These are phyloP conservation scores for Umbelopsis sp. DNA, from an alignment of 192 early-diverging fungal species.

Conservation along the genomic window DNA sequence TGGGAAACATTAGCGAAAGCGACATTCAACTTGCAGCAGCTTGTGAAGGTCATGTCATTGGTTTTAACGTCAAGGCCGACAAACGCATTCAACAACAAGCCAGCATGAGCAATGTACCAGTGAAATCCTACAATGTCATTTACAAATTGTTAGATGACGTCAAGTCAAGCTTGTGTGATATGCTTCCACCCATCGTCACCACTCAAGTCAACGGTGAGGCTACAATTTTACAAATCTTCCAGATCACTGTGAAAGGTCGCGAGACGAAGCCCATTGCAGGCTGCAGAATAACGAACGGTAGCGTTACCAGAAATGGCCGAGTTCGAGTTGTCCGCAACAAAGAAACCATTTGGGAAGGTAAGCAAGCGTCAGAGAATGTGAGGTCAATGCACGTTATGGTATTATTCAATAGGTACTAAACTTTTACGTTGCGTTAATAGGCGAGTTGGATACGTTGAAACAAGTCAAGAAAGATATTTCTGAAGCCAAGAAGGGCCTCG, in stretches of 20 bases:
- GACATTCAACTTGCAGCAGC: slow-evolving; percentile 79
- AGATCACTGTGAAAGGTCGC: slow-evolving; percentile 78
- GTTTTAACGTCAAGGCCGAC: slow-evolving; percentile 88
- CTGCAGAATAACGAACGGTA: slow-evolving; percentile 80
- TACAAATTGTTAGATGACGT: slow-evolving; percentile 93
- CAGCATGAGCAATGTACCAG: slow-evolving; percentile 58
- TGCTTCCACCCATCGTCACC: slow-evolving; percentile 77
- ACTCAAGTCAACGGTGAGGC: slow-evolving; percentile 89
- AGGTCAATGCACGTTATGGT: no score
- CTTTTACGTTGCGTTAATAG: no score
- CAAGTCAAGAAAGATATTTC: slow-evolving; percentile 88
- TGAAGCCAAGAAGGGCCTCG: slow-evolving; percentile 91
- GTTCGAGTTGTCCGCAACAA: slow-evolving; percentile 71
- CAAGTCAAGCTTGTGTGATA: slow-evolving; percentile 71
- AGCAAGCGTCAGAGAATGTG: background rate
- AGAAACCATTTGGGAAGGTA: slow-evolving; percentile 74
- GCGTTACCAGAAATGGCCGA: slow-evolving; percentile 57
- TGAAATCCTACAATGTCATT: slow-evolving; percentile 81
- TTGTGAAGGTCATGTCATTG: slow-evolving; percentile 67
- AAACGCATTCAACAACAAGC: slow-evolving; percentile 70
- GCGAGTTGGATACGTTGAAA: slow-evolving; percentile 72
- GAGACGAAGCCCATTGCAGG: slow-evolving; percentile 77
- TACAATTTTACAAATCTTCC: slow-evolving; percentile 80
- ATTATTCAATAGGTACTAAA: no score
- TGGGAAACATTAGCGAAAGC: slow-evolving; percentile 84